These are phyloP conservation scores for Paramarasmius palmivorus DNA, from an alignment of 1,284 basidiomycete genomes.

Conservation along the genomic window DNA sequence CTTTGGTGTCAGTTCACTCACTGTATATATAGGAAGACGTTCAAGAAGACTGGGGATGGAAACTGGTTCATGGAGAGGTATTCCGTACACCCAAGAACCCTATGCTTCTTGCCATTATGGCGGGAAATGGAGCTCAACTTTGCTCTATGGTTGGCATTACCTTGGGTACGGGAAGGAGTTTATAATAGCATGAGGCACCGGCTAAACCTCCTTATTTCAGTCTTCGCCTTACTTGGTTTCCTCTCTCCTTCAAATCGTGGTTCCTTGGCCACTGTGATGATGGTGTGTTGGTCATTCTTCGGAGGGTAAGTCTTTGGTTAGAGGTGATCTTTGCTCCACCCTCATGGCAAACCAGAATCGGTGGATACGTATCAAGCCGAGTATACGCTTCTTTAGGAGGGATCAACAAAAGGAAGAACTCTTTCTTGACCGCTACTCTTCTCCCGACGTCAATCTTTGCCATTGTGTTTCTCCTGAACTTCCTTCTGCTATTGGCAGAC, in stretches of 20 bases:
- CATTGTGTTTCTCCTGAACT: constrained; percentile 83
- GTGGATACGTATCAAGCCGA: constrained; percentile 88
- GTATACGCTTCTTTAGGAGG: constrained; percentile 87
- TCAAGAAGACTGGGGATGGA: constrained; percentile 99
- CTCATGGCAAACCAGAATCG: constrained; percentile 51
- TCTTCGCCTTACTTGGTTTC: constrained; percentile 98
- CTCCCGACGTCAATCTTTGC: constrained; percentile 91
- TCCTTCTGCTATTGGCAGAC: constrained; percentile 82
- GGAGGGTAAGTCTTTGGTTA: constrained; percentile 55
- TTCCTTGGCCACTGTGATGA: constrained; percentile 93
- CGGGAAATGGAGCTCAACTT: constrained; percentile 91
- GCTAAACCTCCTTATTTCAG: constrained; percentile 31
- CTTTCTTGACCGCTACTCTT: constrained; percentile 85
- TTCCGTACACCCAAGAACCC: constrained; percentile 85
- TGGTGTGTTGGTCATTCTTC: constrained; percentile 95
- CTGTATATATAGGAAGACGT: constrained; percentile 76
- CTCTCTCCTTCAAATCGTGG: constrained; percentile 95
- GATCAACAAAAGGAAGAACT: constrained; percentile 77
- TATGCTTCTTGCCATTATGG: constrained; percentile 81
- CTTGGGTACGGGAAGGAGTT: constrained; percentile 52
- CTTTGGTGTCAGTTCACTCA: constrained; percentile 9
- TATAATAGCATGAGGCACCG: neutral
- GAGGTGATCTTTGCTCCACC: constrained; percentile 5
- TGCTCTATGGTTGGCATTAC: constrained; percentile 90
- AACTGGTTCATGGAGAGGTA: constrained; percentile 94